Conservation (phyloP, 2,329 filamentous ascomycete species). For the Blastomyces emzantsi region DNA sequence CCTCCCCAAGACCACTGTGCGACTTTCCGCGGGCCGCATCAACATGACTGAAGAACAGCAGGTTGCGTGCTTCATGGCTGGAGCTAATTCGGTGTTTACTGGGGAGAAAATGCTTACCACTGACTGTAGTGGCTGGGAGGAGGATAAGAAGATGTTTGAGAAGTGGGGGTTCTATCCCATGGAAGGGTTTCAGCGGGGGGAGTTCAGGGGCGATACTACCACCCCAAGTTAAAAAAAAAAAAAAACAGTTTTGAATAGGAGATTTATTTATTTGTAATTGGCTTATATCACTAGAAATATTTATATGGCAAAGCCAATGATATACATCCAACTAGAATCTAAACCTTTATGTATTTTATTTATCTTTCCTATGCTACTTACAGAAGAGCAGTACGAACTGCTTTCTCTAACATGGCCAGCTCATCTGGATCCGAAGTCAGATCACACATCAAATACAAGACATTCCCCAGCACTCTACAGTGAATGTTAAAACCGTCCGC, state of each 20-base stretch:
- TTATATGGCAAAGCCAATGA: not conserved
- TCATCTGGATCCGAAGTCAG: slow-evolving; percentile 41
- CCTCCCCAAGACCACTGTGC: slow-evolving; percentile 78
- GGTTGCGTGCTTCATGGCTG: slow-evolving; percentile 79
- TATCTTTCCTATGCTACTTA: slow-evolving; percentile 2
- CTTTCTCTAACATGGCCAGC: slow-evolving; percentile 33
- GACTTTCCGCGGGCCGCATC: slow-evolving; percentile 75
- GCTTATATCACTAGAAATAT: not conserved
- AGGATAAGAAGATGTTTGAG: slow-evolving; percentile 75
- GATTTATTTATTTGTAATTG: not conserved
- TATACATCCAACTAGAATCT: not conserved
- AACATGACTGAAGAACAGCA: slow-evolving; percentile 84
- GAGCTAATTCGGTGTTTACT: slow-evolving; percentile 90
- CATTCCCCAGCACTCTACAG: slow-evolving; percentile 52
- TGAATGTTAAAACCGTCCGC: slow-evolving; percentile 42
- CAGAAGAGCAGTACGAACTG: slow-evolving; percentile 31
- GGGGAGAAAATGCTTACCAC: slow-evolving; percentile 95
- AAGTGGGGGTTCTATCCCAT: slow-evolving; percentile 76
- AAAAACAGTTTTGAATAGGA: no score
- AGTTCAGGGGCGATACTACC: not conserved
- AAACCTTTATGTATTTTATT: not conserved
- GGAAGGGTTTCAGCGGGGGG: slow-evolving; percentile 45
- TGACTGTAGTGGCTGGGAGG: slow-evolving; percentile 82
- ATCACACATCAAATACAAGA: slow-evolving; percentile 54
- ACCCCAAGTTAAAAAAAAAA: not conserved